Percentiles rank a stretch among this genome's conserved stretches.
Evolutionary conservation across 1,139 yeast genomes (phyloP).

Genomic region (Kodamaea sp.): DNA sequence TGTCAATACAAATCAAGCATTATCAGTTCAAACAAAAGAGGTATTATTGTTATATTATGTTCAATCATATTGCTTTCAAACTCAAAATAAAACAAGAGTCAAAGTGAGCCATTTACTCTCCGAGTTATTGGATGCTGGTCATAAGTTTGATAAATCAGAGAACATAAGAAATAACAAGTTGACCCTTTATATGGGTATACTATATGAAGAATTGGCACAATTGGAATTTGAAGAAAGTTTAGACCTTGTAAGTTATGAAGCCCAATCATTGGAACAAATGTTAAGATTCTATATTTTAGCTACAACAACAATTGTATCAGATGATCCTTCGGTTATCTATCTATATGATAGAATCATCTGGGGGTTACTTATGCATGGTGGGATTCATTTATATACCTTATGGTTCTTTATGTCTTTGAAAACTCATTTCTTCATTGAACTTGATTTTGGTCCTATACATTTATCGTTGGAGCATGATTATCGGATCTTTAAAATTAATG

Average conservation of each 20-base stretch:
- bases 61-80: slow-evolving; percentile 15
- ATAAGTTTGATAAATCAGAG: too few species aligned
- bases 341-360: slow-evolving; percentile 37
- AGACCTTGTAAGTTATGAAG: too few species aligned
- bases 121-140: too few species aligned
- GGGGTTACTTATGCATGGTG: slow-evolving; percentile 42
- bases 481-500: slow-evolving; percentile 12
- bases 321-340: slow-evolving; percentile 32
- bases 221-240: too few species aligned
- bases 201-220: too few species aligned
- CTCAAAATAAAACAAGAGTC: neutral
- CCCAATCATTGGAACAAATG: slow-evolving; percentile 12
- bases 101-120: too few species aligned
- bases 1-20: slow-evolving; percentile 12
- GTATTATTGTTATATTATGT: slow-evolving; percentile 13
- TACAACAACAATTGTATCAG: slow-evolving; percentile 23
- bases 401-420: slow-evolving; percentile 38
- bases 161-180: too few species aligned
- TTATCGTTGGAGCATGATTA: slow-evolving; percentile 14
- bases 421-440: slow-evolving; percentile 22
- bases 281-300: slow-evolving; percentile 32
- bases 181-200: too few species aligned
- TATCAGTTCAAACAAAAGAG: slow-evolving; percentile 14
- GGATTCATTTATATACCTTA: slow-evolving; percentile 36
- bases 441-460: slow-evolving; percentile 24